Evolutionary conservation across 345 rosid genomes (phyloP), one percentile per base, ranked within the genome.

Genomic region (Arabis alpina): DNA sequence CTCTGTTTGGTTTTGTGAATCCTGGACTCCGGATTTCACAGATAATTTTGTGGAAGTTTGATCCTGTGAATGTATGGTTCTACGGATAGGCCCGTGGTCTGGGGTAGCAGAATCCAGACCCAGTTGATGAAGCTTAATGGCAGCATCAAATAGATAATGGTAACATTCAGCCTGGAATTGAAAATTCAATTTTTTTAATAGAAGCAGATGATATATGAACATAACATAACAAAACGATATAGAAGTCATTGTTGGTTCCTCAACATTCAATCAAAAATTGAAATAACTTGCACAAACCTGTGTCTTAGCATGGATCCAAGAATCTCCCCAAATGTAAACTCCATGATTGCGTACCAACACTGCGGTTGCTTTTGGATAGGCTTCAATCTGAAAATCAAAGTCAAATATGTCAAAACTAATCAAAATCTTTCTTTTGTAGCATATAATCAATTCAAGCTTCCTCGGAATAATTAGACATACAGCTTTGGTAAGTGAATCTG

Each of bases 311-410:
- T 73, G 88, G 82, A 94, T 94, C 99, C 99, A 94, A 52, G 98
- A 81, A 76, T 94, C 98, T 71, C 98, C 98, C 99, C 98, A 94
- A 52, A 90, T 75, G 67, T 86, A 91, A 78, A 94, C 76, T 51
- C 97, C 99, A 49, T 94, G 99, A 73, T 94, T 94, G 70, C 96
- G 89, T 63, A 94, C 98, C 79, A 94, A 92, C 60, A 94, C 98
- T 40, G 97, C 96, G 12, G 99, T 94, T 64, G 96, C 72, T 79
- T 87, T 91, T 64, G 99, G 99, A 77, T 89, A 89, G 2, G 85
- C 98, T 70, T 85, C 91, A 59, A 94, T 83, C 98, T 89, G 78
- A 32, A 77, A 75, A 66, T 55, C 50, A 28, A 65, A 15, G 40
- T 7, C 11, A 42, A 14, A 50, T 39, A 30, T 24, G 59, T 71